Evolutionary conservation across 192 early-diverging fungal genomes (phyloP).

Genomic region (Entomortierella lignicola): DNA sequence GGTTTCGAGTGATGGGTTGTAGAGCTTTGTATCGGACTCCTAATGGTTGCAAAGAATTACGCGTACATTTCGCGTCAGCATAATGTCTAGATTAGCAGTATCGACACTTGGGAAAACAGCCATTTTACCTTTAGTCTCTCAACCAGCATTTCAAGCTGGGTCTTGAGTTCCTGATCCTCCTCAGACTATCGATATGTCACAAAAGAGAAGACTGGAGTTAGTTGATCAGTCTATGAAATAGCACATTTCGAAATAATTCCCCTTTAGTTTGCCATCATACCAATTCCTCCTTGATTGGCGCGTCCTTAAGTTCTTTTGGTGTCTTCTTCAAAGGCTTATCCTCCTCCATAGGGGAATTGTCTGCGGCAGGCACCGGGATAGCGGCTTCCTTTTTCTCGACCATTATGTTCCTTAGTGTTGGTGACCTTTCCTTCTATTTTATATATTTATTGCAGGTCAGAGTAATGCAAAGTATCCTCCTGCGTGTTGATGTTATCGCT

Average conservation of each 20-base stretch:
- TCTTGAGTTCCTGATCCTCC: conserved; percentile 94
- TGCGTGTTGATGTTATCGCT: not conserved
- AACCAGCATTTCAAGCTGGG: conserved; percentile 94
- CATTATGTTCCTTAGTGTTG: conserved; percentile 26
- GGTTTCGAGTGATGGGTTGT: conserved; percentile 88
- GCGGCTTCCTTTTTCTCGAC: conserved; percentile 48
- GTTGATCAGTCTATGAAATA: not conserved
- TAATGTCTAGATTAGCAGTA: not conserved
- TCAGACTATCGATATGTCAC: conserved; percentile 77
- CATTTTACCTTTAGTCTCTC: conserved; percentile 84
- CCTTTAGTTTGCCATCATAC: conserved; percentile 3
- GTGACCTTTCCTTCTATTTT: not conserved
- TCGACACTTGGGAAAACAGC: no score
- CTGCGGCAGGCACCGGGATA: conserved; percentile 49
- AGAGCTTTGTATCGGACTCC: conserved; percentile 79
- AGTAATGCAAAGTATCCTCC: not conserved
- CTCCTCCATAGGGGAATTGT: conserved; percentile 55
- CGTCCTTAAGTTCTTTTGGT: conserved; percentile 54
- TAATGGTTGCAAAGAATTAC: conserved; percentile 15
- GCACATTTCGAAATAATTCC: not conserved
- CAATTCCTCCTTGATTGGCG: conserved; percentile 50
- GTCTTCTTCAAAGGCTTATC: conserved; percentile 57
- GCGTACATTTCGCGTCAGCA: conserved; percentile 15
- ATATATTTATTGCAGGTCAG: not conserved
- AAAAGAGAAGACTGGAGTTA: not conserved